Conservation (phyloP, 2,329 filamentous ascomycete species). For the Thermomyces lanuginosus region DNA sequence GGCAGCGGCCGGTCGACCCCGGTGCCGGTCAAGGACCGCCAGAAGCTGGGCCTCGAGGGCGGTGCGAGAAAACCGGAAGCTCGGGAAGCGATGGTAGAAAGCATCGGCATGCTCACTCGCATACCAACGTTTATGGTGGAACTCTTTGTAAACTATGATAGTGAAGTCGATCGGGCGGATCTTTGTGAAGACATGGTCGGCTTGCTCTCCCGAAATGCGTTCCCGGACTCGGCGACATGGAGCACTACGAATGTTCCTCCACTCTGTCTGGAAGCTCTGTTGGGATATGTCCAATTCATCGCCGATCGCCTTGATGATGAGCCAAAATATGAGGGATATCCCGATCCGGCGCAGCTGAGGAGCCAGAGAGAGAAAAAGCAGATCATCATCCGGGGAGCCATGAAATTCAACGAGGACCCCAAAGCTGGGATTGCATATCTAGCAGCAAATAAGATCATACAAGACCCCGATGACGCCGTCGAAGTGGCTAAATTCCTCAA, state of each 20-base stretch:
- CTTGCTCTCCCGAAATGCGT: conserved; percentile 77
- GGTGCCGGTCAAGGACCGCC: conserved; percentile 78
- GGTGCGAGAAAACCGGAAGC: conserved; percentile 86
- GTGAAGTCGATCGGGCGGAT: conserved; percentile 77
- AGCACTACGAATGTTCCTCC: conserved; percentile 97
- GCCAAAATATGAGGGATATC: conserved; percentile 47
- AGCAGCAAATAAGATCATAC: conserved; percentile 70
- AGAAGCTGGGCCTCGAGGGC: conserved; percentile 82
- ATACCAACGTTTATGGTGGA: conserved; percentile 93
- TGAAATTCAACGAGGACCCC: conserved; percentile 89
- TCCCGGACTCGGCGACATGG: conserved; percentile 95
- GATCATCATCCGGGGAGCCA: conserved; percentile 70
- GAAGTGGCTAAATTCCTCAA: conserved; percentile 75
- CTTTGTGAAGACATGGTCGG: conserved; percentile 93
- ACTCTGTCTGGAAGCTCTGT: conserved; percentile 75
- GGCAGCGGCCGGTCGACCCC: conserved; percentile 75
- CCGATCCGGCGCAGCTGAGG: conserved; percentile 47
- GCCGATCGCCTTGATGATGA: conserved; percentile 67
- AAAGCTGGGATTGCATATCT: conserved; percentile 79
- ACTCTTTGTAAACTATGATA: conserved; percentile 96
- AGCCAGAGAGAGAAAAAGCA: conserved; percentile 67
- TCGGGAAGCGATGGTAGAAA: conserved; percentile 95
- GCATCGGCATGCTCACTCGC: conserved; percentile 73
- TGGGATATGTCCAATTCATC: conserved; percentile 84
- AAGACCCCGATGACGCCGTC: conserved; percentile 54